phyloP scores from a whole-genome alignment of 192 early-diverging fungal genomes.

The Coemansia umbellata region DNA sequence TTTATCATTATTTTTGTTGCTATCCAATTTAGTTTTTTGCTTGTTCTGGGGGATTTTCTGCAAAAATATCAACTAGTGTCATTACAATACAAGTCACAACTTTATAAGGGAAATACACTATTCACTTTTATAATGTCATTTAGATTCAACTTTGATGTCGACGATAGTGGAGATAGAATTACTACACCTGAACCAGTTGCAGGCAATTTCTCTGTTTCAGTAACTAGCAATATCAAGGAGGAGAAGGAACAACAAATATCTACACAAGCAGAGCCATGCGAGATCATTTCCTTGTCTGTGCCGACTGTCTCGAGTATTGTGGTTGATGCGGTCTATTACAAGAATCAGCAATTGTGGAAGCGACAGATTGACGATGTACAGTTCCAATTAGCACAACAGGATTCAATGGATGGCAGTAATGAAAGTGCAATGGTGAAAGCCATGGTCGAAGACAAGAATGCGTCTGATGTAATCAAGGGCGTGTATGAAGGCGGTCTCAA shows the following conservation, averaged over 20 bases:
- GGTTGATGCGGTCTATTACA: constrained; percentile 40
- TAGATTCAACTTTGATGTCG: constrained; percentile 41
- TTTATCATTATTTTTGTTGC: too few species aligned
- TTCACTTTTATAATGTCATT: constrained; percentile 47
- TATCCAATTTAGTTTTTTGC: too few species aligned
- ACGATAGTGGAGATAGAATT: constrained; percentile 13
- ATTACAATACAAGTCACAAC: too few species aligned
- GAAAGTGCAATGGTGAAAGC: constrained; percentile 26
- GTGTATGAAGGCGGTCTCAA: constrained; percentile 96
- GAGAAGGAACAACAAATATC: not conserved
- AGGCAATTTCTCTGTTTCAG: not conserved
- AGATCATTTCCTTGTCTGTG: constrained; percentile 23
- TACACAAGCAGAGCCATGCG: constrained; percentile 9
- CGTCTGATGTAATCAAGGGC: constrained; percentile 76
- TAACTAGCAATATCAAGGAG: not conserved
- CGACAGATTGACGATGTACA: constrained; percentile 77
- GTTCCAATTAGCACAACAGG: constrained; percentile 75
- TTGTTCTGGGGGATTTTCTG: too few species aligned
- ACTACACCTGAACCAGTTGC: not conserved
- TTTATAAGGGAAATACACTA: too few species aligned
- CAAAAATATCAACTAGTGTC: too few species aligned
- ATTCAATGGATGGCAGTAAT: constrained; percentile 55
- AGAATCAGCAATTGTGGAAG: constrained; percentile 53
- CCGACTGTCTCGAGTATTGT: constrained; percentile 31
- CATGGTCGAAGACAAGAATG: constrained; percentile 25